Evolutionary conservation across 805 yeast species (phyloP).

Genomic region (Candida namnaoensis): DNA sequence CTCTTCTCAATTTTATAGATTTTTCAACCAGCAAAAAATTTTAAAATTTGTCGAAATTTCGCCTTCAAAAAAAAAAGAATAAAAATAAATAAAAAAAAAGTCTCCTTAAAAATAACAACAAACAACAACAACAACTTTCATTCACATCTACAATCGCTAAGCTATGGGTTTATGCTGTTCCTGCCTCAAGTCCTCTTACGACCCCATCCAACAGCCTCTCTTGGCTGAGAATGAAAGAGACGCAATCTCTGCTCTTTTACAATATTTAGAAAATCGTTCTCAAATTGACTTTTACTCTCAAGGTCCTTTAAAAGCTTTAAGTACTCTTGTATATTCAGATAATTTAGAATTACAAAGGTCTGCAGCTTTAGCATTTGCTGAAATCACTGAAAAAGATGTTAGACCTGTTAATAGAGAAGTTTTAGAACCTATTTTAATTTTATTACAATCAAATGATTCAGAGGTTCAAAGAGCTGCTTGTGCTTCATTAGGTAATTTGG

Average conservation of each 20-base stretch:
- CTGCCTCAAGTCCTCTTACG: neutral
- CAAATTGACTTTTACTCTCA: slow-evolving; percentile 90
- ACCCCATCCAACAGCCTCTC: slow-evolving; percentile 47
- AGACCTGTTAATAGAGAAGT: slow-evolving; percentile 87
- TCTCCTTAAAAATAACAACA: too few species aligned
- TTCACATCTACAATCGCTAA: neutral
- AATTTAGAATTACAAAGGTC: slow-evolving; percentile 91
- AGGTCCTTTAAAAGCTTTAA: slow-evolving; percentile 74
- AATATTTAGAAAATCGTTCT: slow-evolving; percentile 79
- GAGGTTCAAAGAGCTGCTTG: slow-evolving; percentile 99
- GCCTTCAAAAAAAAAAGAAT: too few species aligned
- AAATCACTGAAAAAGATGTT: slow-evolving; percentile 93
- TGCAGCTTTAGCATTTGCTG: slow-evolving; percentile 98
- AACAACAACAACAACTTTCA: too few species aligned
- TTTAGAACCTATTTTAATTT: slow-evolving; percentile 83
- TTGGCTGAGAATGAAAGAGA: slow-evolving; percentile 95
- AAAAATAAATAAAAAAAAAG: too few species aligned
- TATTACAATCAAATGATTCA: slow-evolving; percentile 79
- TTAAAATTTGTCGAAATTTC: too few species aligned
- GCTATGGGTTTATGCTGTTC: neutral
- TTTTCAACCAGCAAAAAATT: too few species aligned
- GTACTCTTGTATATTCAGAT: slow-evolving; percentile 90
- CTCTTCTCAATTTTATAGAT: too few species aligned
- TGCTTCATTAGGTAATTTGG: slow-evolving; percentile 96
- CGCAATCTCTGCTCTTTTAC: slow-evolving; percentile 85